Percentiles rank a stretch among this genome's conserved stretches.
Evolutionary conservation across 371 early-diverging fungal genomes (phyloP).

Genomic region (Mortierella sp.): DNA sequence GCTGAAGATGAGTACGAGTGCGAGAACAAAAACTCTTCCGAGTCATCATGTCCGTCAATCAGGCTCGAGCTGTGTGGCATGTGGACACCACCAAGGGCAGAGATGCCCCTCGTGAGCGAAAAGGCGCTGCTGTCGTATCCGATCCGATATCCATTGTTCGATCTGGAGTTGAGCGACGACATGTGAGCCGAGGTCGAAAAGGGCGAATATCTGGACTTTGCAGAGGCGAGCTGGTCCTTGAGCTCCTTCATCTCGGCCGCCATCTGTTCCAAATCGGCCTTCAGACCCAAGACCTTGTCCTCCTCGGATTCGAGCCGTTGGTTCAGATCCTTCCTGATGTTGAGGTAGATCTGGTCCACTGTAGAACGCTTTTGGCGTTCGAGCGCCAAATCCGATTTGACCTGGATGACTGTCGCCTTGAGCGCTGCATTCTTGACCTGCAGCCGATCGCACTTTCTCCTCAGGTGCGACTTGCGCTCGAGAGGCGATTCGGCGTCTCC

Average conservation of each 20-base stretch:
- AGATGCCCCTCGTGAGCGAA: conserved; percentile 39
- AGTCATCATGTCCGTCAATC: conserved; percentile 41
- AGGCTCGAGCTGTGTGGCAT: conserved; percentile 19
- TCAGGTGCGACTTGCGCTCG: conserved; percentile 31
- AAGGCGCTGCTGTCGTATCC: conserved; percentile 38
- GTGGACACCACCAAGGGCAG: conserved; percentile 27
- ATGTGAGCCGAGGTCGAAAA: neutral
- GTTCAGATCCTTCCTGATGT: conserved; percentile 35
- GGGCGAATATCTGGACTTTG: neutral
- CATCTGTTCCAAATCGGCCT: conserved; percentile 38
- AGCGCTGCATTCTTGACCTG: conserved; percentile 33
- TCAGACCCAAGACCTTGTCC: conserved; percentile 25
- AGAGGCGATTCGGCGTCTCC: neutral
- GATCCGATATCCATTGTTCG: conserved; percentile 14
- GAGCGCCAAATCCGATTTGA: conserved; percentile 30
- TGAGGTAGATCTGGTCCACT: conserved; percentile 38
- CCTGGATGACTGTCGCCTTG: conserved; percentile 29
- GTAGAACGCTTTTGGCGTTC: conserved; percentile 41
- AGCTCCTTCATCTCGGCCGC: conserved; percentile 28
- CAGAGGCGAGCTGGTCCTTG: conserved; percentile 28
- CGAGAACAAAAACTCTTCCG: conserved; percentile 39
- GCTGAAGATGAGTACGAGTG: conserved; percentile 30
- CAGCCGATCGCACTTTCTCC: conserved; percentile 27
- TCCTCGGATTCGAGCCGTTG: conserved; percentile 40
- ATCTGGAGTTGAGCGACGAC: neutral